phyloP scores from a whole-genome alignment of 129 eudicot genomes.

The Chrysanthemum makinoi region DNA sequence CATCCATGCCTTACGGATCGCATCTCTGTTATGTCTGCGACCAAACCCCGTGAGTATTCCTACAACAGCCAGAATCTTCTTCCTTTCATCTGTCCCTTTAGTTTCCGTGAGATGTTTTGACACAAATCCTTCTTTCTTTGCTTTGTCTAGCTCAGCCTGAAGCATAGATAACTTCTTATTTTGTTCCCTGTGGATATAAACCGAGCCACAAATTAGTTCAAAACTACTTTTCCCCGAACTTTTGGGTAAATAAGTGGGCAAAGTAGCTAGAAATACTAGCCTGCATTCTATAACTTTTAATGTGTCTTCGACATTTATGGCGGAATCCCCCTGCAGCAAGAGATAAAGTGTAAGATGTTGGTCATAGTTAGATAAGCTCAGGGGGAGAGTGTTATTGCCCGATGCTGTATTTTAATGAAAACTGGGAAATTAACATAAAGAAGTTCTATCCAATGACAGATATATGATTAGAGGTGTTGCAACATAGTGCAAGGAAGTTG shows the following conservation, averaged over 20 bases:
- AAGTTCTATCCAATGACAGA: no score
- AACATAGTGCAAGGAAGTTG: no score
- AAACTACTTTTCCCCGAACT: background rate
- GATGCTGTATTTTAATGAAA: background rate
- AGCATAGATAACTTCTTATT: constrained; percentile 65
- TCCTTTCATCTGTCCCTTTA: constrained; percentile 45
- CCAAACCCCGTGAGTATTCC: constrained; percentile 84
- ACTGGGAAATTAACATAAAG: no score
- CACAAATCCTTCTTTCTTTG: constrained; percentile 66
- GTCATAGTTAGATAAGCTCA: background rate
- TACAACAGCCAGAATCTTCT: constrained; percentile 66
- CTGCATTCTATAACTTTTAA: constrained; percentile 72
- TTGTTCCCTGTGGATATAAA: constrained; percentile 47
- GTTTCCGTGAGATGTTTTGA: constrained; percentile 39
- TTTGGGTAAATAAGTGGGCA: background rate
- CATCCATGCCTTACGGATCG: constrained; percentile 96
- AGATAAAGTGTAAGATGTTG: constrained; percentile 15
- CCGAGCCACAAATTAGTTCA: constrained; percentile 10
- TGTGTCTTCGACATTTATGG: constrained; percentile 73
- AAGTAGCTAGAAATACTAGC: constrained; percentile 28
- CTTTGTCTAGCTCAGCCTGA: constrained; percentile 63
- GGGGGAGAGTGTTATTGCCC: background rate
- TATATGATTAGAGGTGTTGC: no score
- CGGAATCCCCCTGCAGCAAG: constrained; percentile 54
- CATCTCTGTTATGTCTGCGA: constrained; percentile 69